Base-by-base conservation (phyloP, 2,329 filamentous ascomycete species). In the Whalleya microplaca region DNA sequence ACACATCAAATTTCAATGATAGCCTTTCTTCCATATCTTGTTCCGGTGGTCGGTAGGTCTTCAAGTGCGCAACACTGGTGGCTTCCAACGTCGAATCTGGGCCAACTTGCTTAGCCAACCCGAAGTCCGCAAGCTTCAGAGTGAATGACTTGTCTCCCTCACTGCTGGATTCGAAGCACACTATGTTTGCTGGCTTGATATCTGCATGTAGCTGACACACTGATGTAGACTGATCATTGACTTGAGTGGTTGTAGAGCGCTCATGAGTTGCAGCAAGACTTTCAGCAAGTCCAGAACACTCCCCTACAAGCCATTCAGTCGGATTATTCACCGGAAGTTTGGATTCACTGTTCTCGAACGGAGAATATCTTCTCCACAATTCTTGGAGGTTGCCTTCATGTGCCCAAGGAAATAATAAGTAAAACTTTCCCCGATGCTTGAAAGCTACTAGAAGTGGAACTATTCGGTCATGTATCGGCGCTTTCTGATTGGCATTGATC, bases 321-420 rank as follows among this genome's bases (percentile, higher is more conserved):
- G 56, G 51, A 41, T 53, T 55, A 48, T 54, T 53, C 5, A 21
- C 6, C 5, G 23, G 16, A 10, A 14, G 23, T 21, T 19, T 20
- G 3, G 18, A 16, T 8, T 19, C n/a, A 21, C 19, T 19, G n/a
- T 7, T 12, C 27, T 27, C 23, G 9, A 27, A 9, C 23, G 32
- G 19, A 12, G 49, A 40, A 20, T 58, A 21, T 27, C 42, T 55
- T 12, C 48, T 6, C 57, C 58, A 63, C 9, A 63, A 41, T 2
- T 50, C 20, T 19, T 45, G 21, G 8, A 63, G 58, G 21, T 59
- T 45, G 16, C 58, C 55, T 1, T 41, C 43, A 12, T 16, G 16
- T 19, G 61, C 61, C 21, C 40, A 61, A 6, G 61, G 61, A 9
- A 63, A 54, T 16, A 63, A n/a, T n/a, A 63, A 37, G 21, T 63